phyloP scores from a whole-genome alignment of 208 protist species.

The Trypanosoma cruzi region DNA sequence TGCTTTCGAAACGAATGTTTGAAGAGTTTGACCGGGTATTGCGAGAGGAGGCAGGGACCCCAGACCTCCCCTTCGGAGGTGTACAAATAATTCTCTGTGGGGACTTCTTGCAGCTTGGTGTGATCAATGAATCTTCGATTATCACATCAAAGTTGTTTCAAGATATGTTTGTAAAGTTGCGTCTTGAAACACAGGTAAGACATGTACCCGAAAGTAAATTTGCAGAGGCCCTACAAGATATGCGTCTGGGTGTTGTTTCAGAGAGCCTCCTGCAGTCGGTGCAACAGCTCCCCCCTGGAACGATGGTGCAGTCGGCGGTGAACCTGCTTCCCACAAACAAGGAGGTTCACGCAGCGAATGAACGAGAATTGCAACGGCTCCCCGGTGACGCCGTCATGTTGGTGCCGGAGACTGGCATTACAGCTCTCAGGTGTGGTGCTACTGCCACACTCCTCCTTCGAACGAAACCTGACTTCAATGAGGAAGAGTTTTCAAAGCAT shows the following conservation, averaged over 20 bases:
- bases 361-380: slow-evolving; percentile 67
- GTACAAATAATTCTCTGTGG: slow-evolving; percentile 94
- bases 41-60: slow-evolving; percentile 79
- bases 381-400: slow-evolving; percentile 72
- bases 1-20: slow-evolving; percentile 86
- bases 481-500: slow-evolving; percentile 68
- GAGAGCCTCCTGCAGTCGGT: slow-evolving; percentile 59
- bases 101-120: slow-evolving; percentile 93
- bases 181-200: slow-evolving; percentile 73
- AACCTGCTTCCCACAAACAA: slow-evolving; percentile 88
- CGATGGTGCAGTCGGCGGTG: slow-evolving; percentile 83
- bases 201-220: slow-evolving; percentile 67
- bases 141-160: slow-evolving; percentile 73
- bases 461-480: slow-evolving; percentile 73
- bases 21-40: slow-evolving; percentile 86
- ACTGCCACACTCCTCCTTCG: slow-evolving; percentile 84
- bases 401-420: slow-evolving; percentile 79
- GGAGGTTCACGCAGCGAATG: slow-evolving; percentile 84
- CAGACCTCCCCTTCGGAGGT: slow-evolving; percentile 91
- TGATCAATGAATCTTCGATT: slow-evolving; percentile 82
- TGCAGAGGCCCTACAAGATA: slow-evolving; percentile 65
- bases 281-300: slow-evolving; percentile 78
- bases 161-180: slow-evolving; percentile 77
- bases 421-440: slow-evolving; percentile 69
- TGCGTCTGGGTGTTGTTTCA: slow-evolving; percentile 75